These are phyloP conservation scores for Dichotomocladium elegans DNA, from an alignment of 371 early-diverging fungal species.

Conservation along the genomic window DNA sequence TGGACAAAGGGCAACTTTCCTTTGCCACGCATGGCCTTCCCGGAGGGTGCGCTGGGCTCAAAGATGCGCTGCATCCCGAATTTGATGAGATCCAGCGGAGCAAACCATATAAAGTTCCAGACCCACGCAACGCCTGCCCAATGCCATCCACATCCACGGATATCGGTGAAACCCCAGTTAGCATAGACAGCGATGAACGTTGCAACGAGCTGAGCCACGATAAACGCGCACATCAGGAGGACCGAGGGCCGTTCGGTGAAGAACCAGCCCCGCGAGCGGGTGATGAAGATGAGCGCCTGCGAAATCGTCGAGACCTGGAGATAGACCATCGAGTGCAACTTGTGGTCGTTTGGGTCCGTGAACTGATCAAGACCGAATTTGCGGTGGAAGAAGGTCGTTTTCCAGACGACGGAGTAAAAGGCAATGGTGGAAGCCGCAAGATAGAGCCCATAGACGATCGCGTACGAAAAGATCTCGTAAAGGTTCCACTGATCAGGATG, in stretches of 20 bases:
- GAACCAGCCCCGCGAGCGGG: conserved; percentile 52
- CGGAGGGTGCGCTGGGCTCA: conserved; percentile 28
- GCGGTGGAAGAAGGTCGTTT: conserved; percentile 45
- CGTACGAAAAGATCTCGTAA: conserved; percentile 52
- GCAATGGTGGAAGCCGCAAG: conserved; percentile 52
- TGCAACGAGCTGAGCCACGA: conserved; percentile 51
- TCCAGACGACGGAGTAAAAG: conserved; percentile 40
- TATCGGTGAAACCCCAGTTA: conserved; percentile 54
- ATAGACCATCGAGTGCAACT: conserved; percentile 51
- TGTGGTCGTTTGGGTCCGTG: conserved; percentile 27
- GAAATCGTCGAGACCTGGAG: conserved; percentile 53
- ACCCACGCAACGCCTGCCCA: conserved; percentile 68
- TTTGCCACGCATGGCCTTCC: background rate
- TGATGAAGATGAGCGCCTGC: conserved; percentile 52
- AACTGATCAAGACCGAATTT: conserved; percentile 40
- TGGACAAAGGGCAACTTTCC: background rate
- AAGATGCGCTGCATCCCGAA: conserved; percentile 61
- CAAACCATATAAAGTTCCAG: conserved; percentile 76
- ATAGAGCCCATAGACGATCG: conserved; percentile 55
- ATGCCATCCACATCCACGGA: conserved; percentile 50
- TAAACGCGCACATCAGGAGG: conserved; percentile 42
- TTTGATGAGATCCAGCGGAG: conserved; percentile 72
- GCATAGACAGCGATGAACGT: conserved; percentile 57
- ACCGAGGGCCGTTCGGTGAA: conserved; percentile 50
- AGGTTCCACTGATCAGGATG: conserved; percentile 57